These are phyloP conservation scores for Globisporangium iwayamae DNA, from an alignment of 352 stramenopile species.

Conservation along the genomic window DNA sequence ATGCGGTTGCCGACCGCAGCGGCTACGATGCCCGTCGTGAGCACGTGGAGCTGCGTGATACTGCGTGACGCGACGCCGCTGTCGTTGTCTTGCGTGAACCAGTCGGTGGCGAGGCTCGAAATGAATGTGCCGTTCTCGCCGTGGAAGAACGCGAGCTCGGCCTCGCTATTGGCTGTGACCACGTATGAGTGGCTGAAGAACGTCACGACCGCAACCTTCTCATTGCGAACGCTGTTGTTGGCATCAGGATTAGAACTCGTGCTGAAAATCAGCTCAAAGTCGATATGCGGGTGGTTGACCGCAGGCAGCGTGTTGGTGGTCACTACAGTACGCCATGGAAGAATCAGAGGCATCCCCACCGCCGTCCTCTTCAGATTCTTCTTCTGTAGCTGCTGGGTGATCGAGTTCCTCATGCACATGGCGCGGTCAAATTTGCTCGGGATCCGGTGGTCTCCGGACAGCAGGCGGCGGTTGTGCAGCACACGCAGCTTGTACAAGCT, in stretches of 20 bases:
- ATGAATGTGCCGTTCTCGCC: constrained; percentile 20
- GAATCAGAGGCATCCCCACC: neutral
- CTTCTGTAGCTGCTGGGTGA: neutral
- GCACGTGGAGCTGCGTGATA: constrained; percentile 20
- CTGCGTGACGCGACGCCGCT: neutral
- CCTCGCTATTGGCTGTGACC: neutral
- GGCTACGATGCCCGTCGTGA: constrained; percentile 26
- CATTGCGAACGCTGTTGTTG: neutral
- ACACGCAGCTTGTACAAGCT: constrained; percentile 19
- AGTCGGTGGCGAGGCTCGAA: constrained; percentile 1
- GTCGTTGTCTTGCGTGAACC: neutral
- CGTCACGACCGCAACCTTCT: constrained; percentile 14
- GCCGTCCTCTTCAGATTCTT: neutral
- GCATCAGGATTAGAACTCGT: neutral
- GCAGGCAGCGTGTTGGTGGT: constrained; percentile 7
- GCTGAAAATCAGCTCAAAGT: constrained; percentile 18
- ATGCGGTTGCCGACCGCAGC: constrained; percentile 22
- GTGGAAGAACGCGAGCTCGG: constrained; percentile 16
- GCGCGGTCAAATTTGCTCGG: constrained; percentile 1
- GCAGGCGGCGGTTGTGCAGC: constrained; percentile 17
- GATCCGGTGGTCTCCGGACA: constrained; percentile 14
- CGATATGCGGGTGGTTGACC: constrained; percentile 11
- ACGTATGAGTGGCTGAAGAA: constrained; percentile 18
- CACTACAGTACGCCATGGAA: constrained; percentile 2
- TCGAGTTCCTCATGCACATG: neutral